Evolutionary conservation across 352 stramenopile genomes (phyloP).

Genomic region (Thalassiosira mediterranea): DNA sequence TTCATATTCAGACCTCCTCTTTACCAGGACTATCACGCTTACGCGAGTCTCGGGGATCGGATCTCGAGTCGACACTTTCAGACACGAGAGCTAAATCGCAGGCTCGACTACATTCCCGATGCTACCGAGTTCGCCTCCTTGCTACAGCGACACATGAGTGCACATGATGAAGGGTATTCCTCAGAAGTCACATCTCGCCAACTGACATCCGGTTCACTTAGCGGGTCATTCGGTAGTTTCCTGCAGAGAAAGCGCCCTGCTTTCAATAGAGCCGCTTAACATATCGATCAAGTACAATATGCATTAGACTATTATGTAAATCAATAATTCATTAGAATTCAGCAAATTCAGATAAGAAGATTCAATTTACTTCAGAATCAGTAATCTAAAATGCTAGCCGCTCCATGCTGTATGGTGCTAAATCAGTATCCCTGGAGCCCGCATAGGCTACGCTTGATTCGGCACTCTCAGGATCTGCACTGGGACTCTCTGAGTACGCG

Average conservation of each 20-base stretch:
- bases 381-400: slow-evolving; percentile 43
- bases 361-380: too few relatives aligned
- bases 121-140: too few relatives aligned
- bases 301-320: background rate
- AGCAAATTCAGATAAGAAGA: background rate
- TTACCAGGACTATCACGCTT: too few relatives aligned
- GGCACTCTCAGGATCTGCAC: background rate
- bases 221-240: background rate
- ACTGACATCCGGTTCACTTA: background rate
- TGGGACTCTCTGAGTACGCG: background rate
- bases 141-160: too few relatives aligned
- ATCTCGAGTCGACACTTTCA: too few relatives aligned
- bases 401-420: slow-evolving; percentile 45
- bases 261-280: slow-evolving; percentile 28
- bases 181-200: too few relatives aligned
- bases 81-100: too few relatives aligned
- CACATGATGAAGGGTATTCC: too few relatives aligned
- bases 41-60: too few relatives aligned
- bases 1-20: too few relatives aligned
- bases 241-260: background rate
- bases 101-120: too few relatives aligned
- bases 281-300: slow-evolving; percentile 2
- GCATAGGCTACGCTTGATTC: background rate
- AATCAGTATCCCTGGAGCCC: slow-evolving; percentile 12
- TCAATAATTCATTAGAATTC: background rate